phyloP scores from a whole-genome alignment of 192 early-diverging fungal species.

The Coemansia sp. region DNA sequence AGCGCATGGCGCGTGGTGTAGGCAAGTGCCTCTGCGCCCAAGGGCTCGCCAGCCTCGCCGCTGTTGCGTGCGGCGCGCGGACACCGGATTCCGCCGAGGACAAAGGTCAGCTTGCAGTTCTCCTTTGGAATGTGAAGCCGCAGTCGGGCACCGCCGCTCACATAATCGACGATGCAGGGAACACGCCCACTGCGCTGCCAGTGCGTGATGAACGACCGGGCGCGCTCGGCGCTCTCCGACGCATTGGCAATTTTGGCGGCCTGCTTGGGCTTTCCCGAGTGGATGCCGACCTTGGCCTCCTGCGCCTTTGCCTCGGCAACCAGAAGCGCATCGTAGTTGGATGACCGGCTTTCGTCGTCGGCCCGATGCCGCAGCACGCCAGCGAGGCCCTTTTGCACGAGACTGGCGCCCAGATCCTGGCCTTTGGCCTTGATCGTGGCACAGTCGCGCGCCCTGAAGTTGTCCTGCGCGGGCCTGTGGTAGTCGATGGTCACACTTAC shows the following conservation, averaged over 20 bases:
- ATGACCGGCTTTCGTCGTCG: constrained; percentile 85
- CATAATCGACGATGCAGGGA: constrained; percentile 84
- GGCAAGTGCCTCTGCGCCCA: constrained; percentile 78
- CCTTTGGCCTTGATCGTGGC: constrained; percentile 74
- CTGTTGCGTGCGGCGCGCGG: constrained; percentile 74
- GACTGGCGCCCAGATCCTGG: constrained; percentile 60
- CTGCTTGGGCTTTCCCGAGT: constrained; percentile 81
- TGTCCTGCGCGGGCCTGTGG: constrained; percentile 83
- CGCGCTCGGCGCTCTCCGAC: constrained; percentile 77
- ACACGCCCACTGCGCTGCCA: constrained; percentile 80
- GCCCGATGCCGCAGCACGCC: constrained; percentile 76
- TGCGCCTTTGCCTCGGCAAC: constrained; percentile 75
- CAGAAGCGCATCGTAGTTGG: constrained; percentile 82
- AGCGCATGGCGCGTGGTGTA: constrained; percentile 64
- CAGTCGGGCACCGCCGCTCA: constrained; percentile 81
- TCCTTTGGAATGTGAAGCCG: constrained; percentile 83
- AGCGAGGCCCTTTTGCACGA: constrained; percentile 72
- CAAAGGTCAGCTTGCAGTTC: constrained; percentile 79
- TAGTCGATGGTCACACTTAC: constrained; percentile 79
- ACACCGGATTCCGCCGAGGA: constrained; percentile 81
- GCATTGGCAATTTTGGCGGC: constrained; percentile 77
- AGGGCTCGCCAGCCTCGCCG: constrained; percentile 79
- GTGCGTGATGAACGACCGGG: constrained; percentile 81
- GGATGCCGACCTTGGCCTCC: constrained; percentile 73
- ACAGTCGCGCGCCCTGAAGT: constrained; percentile 84